Base-by-base conservation (phyloP, 495 filamentous ascomycete genomes). In the Penicillium flavigenum region DNA sequence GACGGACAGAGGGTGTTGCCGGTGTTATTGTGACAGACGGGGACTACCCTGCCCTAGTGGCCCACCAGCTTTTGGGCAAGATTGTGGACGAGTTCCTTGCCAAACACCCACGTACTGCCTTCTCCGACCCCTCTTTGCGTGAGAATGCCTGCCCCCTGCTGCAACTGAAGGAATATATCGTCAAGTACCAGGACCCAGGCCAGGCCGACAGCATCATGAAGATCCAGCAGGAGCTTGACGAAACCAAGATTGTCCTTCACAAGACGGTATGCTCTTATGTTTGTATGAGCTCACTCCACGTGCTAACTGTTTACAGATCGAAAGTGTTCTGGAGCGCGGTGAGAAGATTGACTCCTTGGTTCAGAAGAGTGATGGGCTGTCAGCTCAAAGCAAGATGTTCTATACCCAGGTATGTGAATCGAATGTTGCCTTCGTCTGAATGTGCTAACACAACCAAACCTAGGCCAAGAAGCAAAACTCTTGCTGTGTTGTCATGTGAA, bases 201-300 rank as follows among this genome's bases (percentile, higher is more conserved):
- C 83, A 95, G 72, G 92, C 91, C 51, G 92, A 91, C 74, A 91
- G 84, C 74, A 94, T 96, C 65, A 83, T 91, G 81, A 93, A 88
- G 81, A 96, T 98, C 63, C 95, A 98, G 76, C 88, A 90, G 76
- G 92, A 98, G 76, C 80, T 98, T 59, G 92, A 97, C 62, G 92
- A 97, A 81, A 98, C 95, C 54, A 98, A 97, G 85, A 94, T 96
- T 68, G 86, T 96, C 44, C 81, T 98, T 56, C 91, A 96, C 75
- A 95, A 96, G 84, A 94, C 91, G n/a, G 74, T 76, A 69, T 20
- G 59, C 41, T 26, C 11, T 43, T 14, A 51, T 32, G 6, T 43
- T 20, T n/a, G 43, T 31, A 52, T 51, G 39, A 38, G 36, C 19
- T 36, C 24, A 10, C 11, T 38, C 4, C 1, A 12, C 9, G 5